Evolutionary conservation across 2,329 filamentous ascomycete genomes (phyloP).

Genomic region (Hymenoscyphus albidus): DNA sequence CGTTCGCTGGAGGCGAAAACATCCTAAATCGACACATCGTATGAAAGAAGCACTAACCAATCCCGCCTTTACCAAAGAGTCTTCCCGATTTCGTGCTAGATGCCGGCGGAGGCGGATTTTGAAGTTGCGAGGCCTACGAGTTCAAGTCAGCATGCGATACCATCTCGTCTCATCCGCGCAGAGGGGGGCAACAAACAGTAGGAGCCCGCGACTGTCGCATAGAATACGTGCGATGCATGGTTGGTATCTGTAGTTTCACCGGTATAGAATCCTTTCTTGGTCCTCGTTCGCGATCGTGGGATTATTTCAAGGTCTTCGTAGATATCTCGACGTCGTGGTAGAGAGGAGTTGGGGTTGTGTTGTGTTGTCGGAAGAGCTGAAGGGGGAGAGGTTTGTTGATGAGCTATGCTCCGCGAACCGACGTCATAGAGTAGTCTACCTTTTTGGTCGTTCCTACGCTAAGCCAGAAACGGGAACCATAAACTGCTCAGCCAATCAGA

Average conservation of each 20-base stretch:
- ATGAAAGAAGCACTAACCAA: slow-evolving; percentile 56
- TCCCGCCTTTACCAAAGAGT: slow-evolving; percentile 79
- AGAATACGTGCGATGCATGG: slow-evolving; percentile 97
- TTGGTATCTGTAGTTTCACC: slow-evolving; percentile 19
- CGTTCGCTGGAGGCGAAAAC: neutral
- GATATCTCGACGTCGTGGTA: neutral
- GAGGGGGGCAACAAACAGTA: slow-evolving; percentile 60
- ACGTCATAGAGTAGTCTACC: neutral
- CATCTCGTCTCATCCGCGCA: neutral
- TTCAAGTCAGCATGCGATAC: slow-evolving; percentile 5
- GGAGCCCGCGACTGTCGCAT: slow-evolving; percentile 97
- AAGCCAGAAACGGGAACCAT: neutral
- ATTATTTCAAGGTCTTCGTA: neutral
- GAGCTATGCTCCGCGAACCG: neutral
- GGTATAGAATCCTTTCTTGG: neutral
- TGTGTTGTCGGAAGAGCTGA: neutral
- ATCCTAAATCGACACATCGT: slow-evolving; percentile 39
- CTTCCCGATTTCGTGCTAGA: slow-evolving; percentile 89
- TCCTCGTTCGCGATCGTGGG: neutral
- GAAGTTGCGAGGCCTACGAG: slow-evolving; percentile 50
- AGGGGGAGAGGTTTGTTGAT: neutral
- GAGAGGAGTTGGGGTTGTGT: neutral
- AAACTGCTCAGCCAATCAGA: neutral
- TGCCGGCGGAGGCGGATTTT: slow-evolving; percentile 89
- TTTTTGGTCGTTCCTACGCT: neutral